Evolutionary conservation across 2,329 filamentous ascomycete genomes (phyloP).

Genomic region (Aureobasidium sp.): DNA sequence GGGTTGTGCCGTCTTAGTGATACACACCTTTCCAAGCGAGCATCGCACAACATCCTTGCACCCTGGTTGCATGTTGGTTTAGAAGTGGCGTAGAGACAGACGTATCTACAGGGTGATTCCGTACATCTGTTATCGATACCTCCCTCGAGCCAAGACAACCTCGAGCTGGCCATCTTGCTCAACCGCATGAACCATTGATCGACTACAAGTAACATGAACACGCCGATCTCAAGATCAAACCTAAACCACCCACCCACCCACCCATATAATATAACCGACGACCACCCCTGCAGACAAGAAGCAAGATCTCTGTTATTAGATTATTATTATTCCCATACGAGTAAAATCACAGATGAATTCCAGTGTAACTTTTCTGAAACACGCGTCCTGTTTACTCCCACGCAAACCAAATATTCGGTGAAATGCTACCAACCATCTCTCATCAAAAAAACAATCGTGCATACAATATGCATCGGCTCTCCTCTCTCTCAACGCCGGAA

Average conservation of each 20-base stretch:
- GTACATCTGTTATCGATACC: neutral
- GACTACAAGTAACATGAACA: neutral
- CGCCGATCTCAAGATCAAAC: neutral
- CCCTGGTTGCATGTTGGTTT: neutral
- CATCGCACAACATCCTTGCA: neutral
- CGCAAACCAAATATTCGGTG: neutral
- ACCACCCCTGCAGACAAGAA: neutral
- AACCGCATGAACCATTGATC: neutral
- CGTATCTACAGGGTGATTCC: too few species aligned
- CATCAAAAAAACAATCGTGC: too few species aligned
- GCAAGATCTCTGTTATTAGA: neutral
- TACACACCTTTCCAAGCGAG: neutral
- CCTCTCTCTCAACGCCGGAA: neutral
- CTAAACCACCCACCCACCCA: neutral
- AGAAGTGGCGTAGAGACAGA: neutral
- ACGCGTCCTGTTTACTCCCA: too few species aligned
- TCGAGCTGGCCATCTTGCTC: neutral
- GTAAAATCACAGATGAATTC: too few species aligned
- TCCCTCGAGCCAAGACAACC: neutral
- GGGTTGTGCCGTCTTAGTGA: neutral
- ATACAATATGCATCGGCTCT: conserved; percentile 3
- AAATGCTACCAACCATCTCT: too few species aligned
- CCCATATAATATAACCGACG: neutral
- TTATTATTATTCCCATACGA: too few species aligned
- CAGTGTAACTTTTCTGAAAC: too few species aligned